Base-by-base conservation (phyloP, 805 yeast species). In the Wickerhamomyces subpelliculosus region DNA sequence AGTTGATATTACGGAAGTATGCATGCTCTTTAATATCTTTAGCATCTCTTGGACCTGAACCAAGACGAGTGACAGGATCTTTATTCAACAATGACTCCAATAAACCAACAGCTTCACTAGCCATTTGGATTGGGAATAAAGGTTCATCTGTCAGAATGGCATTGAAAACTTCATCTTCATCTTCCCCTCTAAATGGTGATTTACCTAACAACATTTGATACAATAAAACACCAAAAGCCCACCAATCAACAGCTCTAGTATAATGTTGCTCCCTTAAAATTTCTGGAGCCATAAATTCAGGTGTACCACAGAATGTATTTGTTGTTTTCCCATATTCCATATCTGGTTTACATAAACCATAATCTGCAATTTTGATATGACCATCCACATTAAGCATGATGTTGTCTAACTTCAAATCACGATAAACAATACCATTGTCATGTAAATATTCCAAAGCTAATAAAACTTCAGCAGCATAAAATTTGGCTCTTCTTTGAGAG, bases 221-320 rank as follows among this genome's bases (percentile, higher is more conserved):
- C 47, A 93, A 68, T 46, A 93, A 70, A 22, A 93, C 97, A 41
- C 99, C 99, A 69, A 89, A 87, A 1, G 98, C 97, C 98, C 98
- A 93, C 98, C 98, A 93, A 64, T 93, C 99, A 38, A 93, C 98
- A 28, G 93, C 84, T 55, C 95, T 78, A 37, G 88, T 93, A 55
- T 93, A 93, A 42, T 80, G 84, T 60, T 89, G 95, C 38, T 93
- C 97, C 46, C 86, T 80, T 55, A 93, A 70, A 48, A 93, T 90
- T 62, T 93, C 99, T 0, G 99, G 99, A 1, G 98, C 99, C 96
- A 93, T 93, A 50, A 93, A 85, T 61, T 93, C 98, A 0, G 99
- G 99, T 3, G 99, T 93, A 51, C 99, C 98, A 68, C 98, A 93
- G 67, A 90, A 93, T 0, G 98, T 93, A 5, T 86, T 80, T 0